Evolutionary conservation across 805 yeast genomes (phyloP).

Genomic region (Teunomyces pallodes): DNA sequence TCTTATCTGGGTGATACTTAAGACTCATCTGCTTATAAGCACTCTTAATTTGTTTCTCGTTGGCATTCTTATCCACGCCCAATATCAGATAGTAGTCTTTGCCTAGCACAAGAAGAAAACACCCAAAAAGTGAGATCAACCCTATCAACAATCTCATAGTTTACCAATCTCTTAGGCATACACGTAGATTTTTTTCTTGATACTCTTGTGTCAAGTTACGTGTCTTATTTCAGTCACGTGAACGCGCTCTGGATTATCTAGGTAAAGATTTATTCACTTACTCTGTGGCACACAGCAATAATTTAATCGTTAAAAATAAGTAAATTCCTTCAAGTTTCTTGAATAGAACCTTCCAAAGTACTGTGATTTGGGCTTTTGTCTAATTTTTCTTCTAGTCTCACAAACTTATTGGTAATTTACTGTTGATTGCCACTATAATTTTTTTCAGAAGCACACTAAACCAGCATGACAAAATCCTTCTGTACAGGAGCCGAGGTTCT

Average conservation of each 20-base stretch:
- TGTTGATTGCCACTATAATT: too few species aligned
- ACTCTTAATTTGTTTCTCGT: slow-evolving; percentile 76
- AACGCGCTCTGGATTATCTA: neutral
- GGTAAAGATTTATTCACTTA: too few species aligned
- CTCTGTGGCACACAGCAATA: too few species aligned
- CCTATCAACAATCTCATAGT: slow-evolving; percentile 6
- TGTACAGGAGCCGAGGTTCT: slow-evolving; percentile 1
- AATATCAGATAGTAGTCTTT: slow-evolving; percentile 59
- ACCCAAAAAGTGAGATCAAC: slow-evolving; percentile 5
- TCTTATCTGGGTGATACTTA: slow-evolving; percentile 94
- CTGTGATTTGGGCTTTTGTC: too few species aligned
- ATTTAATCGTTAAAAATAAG: too few species aligned
- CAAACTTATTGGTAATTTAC: too few species aligned
- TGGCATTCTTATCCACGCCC: slow-evolving; percentile 67
- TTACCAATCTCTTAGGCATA: neutral
- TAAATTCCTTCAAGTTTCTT: too few species aligned
- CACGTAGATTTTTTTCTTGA: slow-evolving; percentile 5
- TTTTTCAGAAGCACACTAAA: neutral
- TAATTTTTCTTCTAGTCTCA: too few species aligned
- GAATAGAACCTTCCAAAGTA: too few species aligned
- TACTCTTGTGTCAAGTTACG: neutral
- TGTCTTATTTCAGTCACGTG: neutral
- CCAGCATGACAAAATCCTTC: neutral
- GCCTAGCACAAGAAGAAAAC: slow-evolving; percentile 13
- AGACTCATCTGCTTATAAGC: slow-evolving; percentile 82